Percentiles rank a stretch among this genome's conserved stretches.
Conservation (phyloP, 345 rosid species). For the Syzygium jambos region DNA sequence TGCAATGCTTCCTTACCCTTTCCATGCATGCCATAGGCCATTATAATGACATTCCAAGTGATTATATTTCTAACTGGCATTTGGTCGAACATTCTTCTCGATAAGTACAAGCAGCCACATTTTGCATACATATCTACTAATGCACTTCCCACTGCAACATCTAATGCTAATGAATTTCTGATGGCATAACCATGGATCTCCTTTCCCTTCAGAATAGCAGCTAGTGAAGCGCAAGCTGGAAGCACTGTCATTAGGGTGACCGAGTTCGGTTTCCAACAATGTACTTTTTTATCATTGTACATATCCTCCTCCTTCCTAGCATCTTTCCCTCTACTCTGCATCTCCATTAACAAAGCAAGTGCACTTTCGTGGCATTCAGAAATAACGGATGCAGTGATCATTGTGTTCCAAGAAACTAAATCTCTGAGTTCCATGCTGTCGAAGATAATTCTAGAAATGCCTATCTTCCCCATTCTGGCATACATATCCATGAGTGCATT, state of each 20-base stretch:
- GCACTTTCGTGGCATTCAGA: constrained; percentile 50
- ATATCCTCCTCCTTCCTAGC: neutral
- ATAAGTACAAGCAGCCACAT: constrained; percentile 59
- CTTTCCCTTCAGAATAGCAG: constrained; percentile 74
- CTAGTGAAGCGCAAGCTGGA: constrained; percentile 69
- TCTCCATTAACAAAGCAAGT: constrained; percentile 43
- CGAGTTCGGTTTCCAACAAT: constrained; percentile 51
- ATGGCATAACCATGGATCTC: constrained; percentile 87
- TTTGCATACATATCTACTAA: constrained; percentile 90
- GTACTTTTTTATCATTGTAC: constrained; percentile 7
- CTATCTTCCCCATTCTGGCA: constrained; percentile 57
- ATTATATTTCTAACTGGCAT: constrained; percentile 59
- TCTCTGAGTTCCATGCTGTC: constrained; percentile 56
- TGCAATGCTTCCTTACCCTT: constrained; percentile 59
- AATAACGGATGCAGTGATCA: constrained; percentile 65
- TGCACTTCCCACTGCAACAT: constrained; percentile 88
- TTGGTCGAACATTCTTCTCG: constrained; percentile 51
- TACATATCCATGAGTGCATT: constrained; percentile 91
- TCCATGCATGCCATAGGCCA: constrained; percentile 97
- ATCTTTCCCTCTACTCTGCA: constrained; percentile 40
- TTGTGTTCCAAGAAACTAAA: constrained; percentile 81
- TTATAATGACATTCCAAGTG: constrained; percentile 84
- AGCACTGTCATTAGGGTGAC: constrained; percentile 84
- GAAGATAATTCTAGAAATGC: constrained; percentile 48
- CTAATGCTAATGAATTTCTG: constrained; percentile 51